Percentiles rank a stretch among this genome's conserved stretches.
These are phyloP conservation scores for Macrophomina phaseolina DNA, from an alignment of 2,329 filamentous ascomycete genomes.

Conservation along the genomic window DNA sequence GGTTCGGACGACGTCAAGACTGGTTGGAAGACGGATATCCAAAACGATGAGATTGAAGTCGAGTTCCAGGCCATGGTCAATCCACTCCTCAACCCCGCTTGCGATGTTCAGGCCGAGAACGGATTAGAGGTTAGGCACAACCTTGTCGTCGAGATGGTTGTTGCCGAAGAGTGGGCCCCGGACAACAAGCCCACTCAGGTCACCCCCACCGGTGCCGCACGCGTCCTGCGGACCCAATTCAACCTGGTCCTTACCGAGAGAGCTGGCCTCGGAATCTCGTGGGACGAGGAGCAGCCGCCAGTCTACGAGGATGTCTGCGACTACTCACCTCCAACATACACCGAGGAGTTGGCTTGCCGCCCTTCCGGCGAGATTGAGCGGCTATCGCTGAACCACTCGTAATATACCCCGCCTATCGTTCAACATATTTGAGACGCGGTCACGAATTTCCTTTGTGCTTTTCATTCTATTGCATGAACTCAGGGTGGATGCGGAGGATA, in stretches of 20 bases:
- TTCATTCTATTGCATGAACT: slow-evolving; percentile 9
- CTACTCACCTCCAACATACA: slow-evolving; percentile 71
- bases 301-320: slow-evolving; percentile 82
- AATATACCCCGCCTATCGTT: slow-evolving; percentile 5
- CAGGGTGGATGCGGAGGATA: slow-evolving; percentile 29
- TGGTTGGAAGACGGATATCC: slow-evolving; percentile 88
- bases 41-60: slow-evolving; percentile 71
- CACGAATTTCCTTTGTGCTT: slow-evolving; percentile 18
- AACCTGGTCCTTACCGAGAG: slow-evolving; percentile 80
- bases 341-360: slow-evolving; percentile 31
- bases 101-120: slow-evolving; percentile 75
- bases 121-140: slow-evolving; percentile 83
- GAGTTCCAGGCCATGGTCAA: slow-evolving; percentile 73
- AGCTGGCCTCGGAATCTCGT: slow-evolving; percentile 86
- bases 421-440: slow-evolving; percentile 16
- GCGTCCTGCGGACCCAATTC: slow-evolving; percentile 93
- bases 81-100: slow-evolving; percentile 69
- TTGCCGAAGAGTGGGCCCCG: slow-evolving; percentile 83
- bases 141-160: slow-evolving; percentile 90
- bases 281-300: slow-evolving; percentile 95
- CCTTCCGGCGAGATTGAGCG: slow-evolving; percentile 25
- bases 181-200: slow-evolving; percentile 74
- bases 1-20: slow-evolving; percentile 81
- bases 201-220: slow-evolving; percentile 86
- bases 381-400: slow-evolving; percentile 26